Evolutionary conservation across 805 yeast species (phyloP), one percentile per base, ranked within the genome.

Genomic region (Nakazawaea ambrosiae): DNA sequence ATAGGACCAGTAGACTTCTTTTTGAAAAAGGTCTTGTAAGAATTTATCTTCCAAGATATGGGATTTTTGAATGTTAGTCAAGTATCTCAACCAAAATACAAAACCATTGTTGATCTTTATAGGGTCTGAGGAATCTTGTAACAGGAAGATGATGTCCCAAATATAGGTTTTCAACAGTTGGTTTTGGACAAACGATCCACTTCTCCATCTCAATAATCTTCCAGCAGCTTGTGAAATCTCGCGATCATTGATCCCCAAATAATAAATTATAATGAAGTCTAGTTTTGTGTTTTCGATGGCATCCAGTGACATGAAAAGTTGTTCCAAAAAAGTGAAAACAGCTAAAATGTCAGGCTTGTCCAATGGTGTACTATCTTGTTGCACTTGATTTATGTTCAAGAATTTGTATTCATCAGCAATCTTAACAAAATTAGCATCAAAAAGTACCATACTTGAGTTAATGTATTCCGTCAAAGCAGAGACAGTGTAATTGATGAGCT

Each of bases 171-270:
- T 57, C 17, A 63, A 46, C 0, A 40, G 20, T 3, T 30, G 33
- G 17, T 45, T 39, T 1, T 43, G 27, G 28, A 26, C 49, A 44
- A 75, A 57, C 1, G 48, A 40, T 2, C 47, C 37, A 20, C 68
- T 61, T 55, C 76, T 69, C 87, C 86, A 81, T 43, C 78, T 67
- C 14, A 77, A 49, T 0, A 68, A 40, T 28, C 61, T 63, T 1
- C 71, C 60, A 0, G 70, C 61, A 3, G 46, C 38, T 1, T 54
- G 38, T 0, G 74, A 56, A 3, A 73, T 48, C 2, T 45, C 49
- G 5, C 60, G 65, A 17, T 66, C 70, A 22, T 60, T 61, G 24
- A 56, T 46, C 0, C 68, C 57, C 15, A 71, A 43, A 23, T 58
- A 60, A n/a, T 58, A 31, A 10, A 62, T 49, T 8, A 66, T 47